Base-by-base conservation (phyloP, 208 protist species). In the Leishmania lainsoni region DNA sequence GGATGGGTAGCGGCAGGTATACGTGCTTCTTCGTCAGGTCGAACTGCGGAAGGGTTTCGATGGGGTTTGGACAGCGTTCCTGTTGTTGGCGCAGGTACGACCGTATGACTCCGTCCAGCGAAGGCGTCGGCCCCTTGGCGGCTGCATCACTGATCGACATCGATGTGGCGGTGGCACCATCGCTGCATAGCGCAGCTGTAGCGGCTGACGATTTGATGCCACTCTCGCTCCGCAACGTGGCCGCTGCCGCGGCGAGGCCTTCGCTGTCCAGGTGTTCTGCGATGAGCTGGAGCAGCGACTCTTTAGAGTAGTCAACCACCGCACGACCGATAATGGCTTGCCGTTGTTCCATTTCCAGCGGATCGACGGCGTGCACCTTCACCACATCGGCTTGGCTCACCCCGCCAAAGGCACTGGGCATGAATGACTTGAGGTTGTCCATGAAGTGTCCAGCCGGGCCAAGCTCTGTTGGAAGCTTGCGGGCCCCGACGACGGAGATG, bases 11-110 rank as follows among this genome's bases (percentile, higher is more conserved):
- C 12, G 92, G 91, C 32, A 92, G 76, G 78, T 96, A 97, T 22
- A 96, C 88, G 85, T 95, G 91, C 78, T 85, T 91, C 78, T 93
- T 93, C 17, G 92, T 90, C 54, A 97, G 83, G 75, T 97, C 92
- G 79, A 97, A 96, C 83, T 92, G 86, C 58, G 94, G 94, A n/a
- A 97, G 88, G 2, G 94, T 97, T 69, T 94, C 92, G 75, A 97
- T 97, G 39, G 92, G 93, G 65, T 95, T 96, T 3, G 92, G 87
- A 80, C 91, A 95, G 26, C 82, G 84, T 58, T 93, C 92, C 65
- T 97, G 94, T 81, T 95, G 92, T 79, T 96, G 94, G 66, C 92
- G 89, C 54, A 97, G 86, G 83, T 96, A 97, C 16, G 91, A 88
- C 66, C 87, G 85, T 54, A 96, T 87, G 14, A 97, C 86, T 3